Base-by-base conservation (phyloP, 352 stramenopile species). In the Phytophthora pseudosyringae region DNA sequence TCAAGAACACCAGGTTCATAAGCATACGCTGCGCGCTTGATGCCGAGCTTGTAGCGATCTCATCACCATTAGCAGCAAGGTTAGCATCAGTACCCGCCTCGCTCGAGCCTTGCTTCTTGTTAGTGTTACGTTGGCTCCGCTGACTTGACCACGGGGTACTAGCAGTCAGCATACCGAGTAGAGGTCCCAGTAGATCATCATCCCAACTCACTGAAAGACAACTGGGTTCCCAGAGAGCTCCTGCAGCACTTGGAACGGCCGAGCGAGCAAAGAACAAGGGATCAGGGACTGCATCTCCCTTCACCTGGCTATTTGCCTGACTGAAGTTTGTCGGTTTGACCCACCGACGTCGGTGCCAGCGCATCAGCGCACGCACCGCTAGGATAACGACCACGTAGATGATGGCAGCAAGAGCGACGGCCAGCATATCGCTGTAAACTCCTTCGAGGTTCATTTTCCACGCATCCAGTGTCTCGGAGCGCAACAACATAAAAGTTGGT, bases 371-470 rank as follows among this genome's bases (percentile, higher is more conserved):
- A 25, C 69, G 71, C 26, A 75, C 15, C 15, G 38, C 21, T 31
- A 82, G 35, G 21, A 77, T 58, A 5, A 63, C 44, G 9, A 76
- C 28, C 11, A 80, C 58, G 44, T 86, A 86, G 15, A 72, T 71
- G 25, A 73, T 59, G 0, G 60, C 61, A n/a, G 75, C 81, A 40
- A 86, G 67, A 43, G 54, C 63, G 28, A 86, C 54, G n/a, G 75
- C 66, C 25, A 83, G 48, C 26, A 80, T 67, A 38, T 84, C 77
- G 52, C 76, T 82, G 69, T 82, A 86, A 40, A 81, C 62, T 11
- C 77, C 77, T 46, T 78, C 75, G 3, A 80, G 69, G 43, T 83
- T 84, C 75, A 83, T 86, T 47, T 86, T 86, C 77, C 77, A 86
- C 15, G 64, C 71, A 52, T 86, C 77, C 28, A 83, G 60, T 15